Percentiles rank a stretch among this genome's conserved stretches.
Conservation (phyloP, 208 protist genomes). For the Trypanosoma lewisi region DNA sequence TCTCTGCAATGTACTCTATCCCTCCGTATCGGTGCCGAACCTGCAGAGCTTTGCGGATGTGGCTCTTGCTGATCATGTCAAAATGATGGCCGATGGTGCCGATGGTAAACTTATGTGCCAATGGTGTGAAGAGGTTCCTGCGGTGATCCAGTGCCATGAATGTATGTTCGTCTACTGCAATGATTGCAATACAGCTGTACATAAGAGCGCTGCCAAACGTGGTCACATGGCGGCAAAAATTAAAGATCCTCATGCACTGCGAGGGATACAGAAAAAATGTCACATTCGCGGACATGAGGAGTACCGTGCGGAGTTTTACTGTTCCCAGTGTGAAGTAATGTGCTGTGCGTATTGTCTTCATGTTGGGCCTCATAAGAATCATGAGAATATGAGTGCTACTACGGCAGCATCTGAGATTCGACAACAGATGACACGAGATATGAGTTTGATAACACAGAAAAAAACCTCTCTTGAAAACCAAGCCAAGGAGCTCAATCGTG, state of each 20-base stretch:
- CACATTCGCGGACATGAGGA: conserved; percentile 61
- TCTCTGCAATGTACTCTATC: conserved; percentile 45
- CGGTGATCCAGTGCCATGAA: conserved; percentile 62
- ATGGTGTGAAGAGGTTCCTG: conserved; percentile 66
- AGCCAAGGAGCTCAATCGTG: conserved; percentile 66
- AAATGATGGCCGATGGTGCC: conserved; percentile 30
- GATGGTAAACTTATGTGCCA: conserved; percentile 52
- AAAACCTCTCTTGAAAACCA: conserved; percentile 52
- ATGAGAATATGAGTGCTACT: conserved; percentile 42
- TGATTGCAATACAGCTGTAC: conserved; percentile 65
- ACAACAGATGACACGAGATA: conserved; percentile 55
- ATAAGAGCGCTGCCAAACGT: conserved; percentile 74
- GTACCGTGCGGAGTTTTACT: conserved; percentile 84
- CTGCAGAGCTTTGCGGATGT: conserved; percentile 40
- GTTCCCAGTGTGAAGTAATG: conserved; percentile 56
- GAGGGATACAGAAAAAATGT: conserved; percentile 48
- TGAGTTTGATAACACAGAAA: conserved; percentile 39
- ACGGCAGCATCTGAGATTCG: conserved; percentile 55
- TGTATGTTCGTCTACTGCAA: conserved; percentile 71
- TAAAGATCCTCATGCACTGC: conserved; percentile 33
- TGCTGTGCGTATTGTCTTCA: conserved; percentile 90
- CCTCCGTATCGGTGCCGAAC: conserved; percentile 29
- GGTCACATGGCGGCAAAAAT: conserved; percentile 41
- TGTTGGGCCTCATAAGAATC: conserved; percentile 66
- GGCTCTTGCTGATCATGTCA: conserved; percentile 45